Conservation (phyloP, 1,139 yeast species). For the Ashbya aceris region DNA sequence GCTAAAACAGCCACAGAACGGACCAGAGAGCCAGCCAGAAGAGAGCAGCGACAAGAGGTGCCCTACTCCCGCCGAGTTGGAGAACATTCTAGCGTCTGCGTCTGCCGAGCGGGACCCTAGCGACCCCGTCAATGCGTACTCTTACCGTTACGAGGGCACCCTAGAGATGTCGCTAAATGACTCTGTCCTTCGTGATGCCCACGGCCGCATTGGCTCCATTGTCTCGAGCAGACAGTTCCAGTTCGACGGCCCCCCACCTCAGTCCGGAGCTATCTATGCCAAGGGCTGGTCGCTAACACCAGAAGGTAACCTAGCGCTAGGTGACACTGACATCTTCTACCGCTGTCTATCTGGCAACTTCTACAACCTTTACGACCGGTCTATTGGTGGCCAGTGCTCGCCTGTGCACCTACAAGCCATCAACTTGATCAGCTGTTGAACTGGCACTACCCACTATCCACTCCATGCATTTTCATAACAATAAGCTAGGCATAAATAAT, state of each 20-base stretch:
- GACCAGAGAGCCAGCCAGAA: conserved; percentile 43
- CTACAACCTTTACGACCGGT: conserved; percentile 73
- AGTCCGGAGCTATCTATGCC: conserved; percentile 77
- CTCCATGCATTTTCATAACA: too few relatives aligned
- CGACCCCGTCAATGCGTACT: conserved; percentile 33
- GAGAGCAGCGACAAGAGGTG: conserved; percentile 49
- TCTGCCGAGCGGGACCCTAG: conserved; percentile 28
- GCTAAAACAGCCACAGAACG: conserved; percentile 41
- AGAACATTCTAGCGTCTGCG: conserved; percentile 25
- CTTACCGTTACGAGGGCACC: conserved; percentile 45
- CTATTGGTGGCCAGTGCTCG: conserved; percentile 56
- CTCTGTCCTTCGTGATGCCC: conserved; percentile 47
- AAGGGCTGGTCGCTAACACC: conserved; percentile 64
- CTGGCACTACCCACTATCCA: background rate
- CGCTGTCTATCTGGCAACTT: conserved; percentile 73
- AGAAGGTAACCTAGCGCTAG: conserved; percentile 62
- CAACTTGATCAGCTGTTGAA: conserved; percentile 53
- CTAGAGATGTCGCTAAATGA: conserved; percentile 47
- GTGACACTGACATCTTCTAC: conserved; percentile 56
- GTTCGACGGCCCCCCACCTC: conserved; percentile 83
- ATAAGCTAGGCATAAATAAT: too few relatives aligned
- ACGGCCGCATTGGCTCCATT: conserved; percentile 71
- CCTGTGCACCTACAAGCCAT: conserved; percentile 56
- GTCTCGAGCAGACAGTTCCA: conserved; percentile 85
- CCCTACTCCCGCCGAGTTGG: conserved; percentile 23